Percentiles rank a stretch among this genome's conserved stretches.
These are phyloP conservation scores for Parathielavia appendiculata DNA, from an alignment of 495 filamentous ascomycete genomes.

Conservation along the genomic window DNA sequence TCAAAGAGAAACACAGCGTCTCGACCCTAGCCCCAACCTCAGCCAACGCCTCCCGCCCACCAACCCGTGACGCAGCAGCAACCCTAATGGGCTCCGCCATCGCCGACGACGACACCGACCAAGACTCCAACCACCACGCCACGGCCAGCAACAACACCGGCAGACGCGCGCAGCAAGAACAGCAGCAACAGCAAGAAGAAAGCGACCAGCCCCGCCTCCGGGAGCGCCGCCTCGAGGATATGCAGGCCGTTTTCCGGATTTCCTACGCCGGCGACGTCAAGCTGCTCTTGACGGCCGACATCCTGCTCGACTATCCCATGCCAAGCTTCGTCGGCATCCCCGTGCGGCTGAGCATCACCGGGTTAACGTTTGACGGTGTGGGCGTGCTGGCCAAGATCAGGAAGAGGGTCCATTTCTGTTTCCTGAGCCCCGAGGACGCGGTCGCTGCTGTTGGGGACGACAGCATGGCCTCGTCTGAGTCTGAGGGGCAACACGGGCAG, in stretches of 20 bases:
- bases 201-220: slow-evolving; percentile 33
- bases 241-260: slow-evolving; percentile 86
- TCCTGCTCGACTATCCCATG: slow-evolving; percentile 96
- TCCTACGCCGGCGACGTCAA: slow-evolving; percentile 80
- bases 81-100: slow-evolving; percentile 22
- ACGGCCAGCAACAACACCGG: not conserved
- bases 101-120: not conserved
- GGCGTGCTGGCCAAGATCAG: slow-evolving; percentile 86
- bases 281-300: slow-evolving; percentile 84
- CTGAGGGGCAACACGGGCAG: slow-evolving; percentile 10
- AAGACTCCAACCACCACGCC: not conserved
- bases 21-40: slow-evolving; percentile 48
- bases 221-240: slow-evolving; percentile 57
- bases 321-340: slow-evolving; percentile 92
- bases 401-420: slow-evolving; percentile 82
- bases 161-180: not conserved
- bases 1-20: slow-evolving; percentile 50
- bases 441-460: slow-evolving; percentile 56
- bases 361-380: slow-evolving; percentile 88
- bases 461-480: not conserved
- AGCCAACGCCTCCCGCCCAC: slow-evolving; percentile 43
- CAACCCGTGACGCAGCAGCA: slow-evolving; percentile 38
- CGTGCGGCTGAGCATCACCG: slow-evolving; percentile 85
- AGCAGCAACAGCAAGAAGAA: slow-evolving; percentile 21
- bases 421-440: slow-evolving; percentile 82